Conservation (phyloP, 805 yeast genomes). For the Wilhelminamyces savonicus region DNA sequence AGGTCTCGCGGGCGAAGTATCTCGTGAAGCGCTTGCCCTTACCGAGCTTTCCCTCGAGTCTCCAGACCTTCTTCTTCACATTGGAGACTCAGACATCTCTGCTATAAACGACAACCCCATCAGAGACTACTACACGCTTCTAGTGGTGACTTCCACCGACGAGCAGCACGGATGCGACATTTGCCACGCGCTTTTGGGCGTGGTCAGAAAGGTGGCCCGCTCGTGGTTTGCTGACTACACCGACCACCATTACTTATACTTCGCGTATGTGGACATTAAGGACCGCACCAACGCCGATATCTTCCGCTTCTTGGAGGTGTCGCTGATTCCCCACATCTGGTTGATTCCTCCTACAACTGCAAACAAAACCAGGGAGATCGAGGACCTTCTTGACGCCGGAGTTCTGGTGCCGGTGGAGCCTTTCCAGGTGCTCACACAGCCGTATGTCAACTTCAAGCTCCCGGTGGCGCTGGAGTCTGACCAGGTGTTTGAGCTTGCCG, state of each 20-base stretch:
- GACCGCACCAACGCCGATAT: conserved; percentile 33
- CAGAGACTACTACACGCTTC: conserved; percentile 45
- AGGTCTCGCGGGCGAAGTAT: too few relatives aligned
- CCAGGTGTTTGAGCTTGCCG: conserved; percentile 46
- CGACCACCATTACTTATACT: conserved; percentile 32
- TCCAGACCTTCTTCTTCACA: too few relatives aligned
- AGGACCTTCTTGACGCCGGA: too few relatives aligned
- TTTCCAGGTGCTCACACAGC: conserved; percentile 17
- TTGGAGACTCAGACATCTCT: too few relatives aligned
- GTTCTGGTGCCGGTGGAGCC: conserved; percentile 7
- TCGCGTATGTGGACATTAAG: conserved; percentile 46
- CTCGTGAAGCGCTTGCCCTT: too few relatives aligned
- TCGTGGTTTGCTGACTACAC: conserved; percentile 42
- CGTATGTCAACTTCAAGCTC: conserved; percentile 29
- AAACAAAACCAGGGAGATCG: conserved; percentile 5
- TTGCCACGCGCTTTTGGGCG: conserved; percentile 41
- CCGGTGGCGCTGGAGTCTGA: conserved; percentile 26
- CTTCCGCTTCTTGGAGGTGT: conserved; percentile 36
- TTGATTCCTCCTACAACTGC: conserved; percentile 47
- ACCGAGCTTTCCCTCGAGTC: too few relatives aligned
- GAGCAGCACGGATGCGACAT: conserved; percentile 38
- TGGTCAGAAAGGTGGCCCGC: conserved; percentile 34
- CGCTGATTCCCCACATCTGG: conserved; percentile 62
- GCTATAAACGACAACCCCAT: too few relatives aligned
- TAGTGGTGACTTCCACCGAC: conserved; percentile 47